Evolutionary conservation across 2,329 filamentous ascomycete species (phyloP).

Genomic region (Fusarium hainanense): DNA sequence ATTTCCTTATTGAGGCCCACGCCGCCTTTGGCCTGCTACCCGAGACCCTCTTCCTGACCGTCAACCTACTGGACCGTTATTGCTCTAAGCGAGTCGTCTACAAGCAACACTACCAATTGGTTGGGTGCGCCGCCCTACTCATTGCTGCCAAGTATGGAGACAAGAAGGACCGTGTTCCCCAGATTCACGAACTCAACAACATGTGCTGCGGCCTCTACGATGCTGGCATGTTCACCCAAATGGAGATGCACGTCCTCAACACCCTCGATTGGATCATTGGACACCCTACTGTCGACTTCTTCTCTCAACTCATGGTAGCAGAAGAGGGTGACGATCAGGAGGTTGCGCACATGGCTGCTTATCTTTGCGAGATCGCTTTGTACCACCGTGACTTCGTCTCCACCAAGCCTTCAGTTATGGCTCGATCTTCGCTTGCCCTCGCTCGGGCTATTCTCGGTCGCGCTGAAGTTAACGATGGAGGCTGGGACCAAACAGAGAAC

Average conservation of each 20-base stretch:
- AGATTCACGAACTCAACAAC: conserved; percentile 95
- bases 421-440: conserved; percentile 85
- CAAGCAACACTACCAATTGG: conserved; percentile 98
- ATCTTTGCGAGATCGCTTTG: conserved; percentile 93
- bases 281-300: conserved; percentile 95
- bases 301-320: conserved; percentile 86
- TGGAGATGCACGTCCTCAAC: conserved; percentile 99
- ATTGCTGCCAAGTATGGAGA: conserved; percentile 99
- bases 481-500: conserved; percentile 81
- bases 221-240: conserved; percentile 99
- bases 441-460: conserved; percentile 87
- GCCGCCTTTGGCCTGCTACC: conserved; percentile 93
- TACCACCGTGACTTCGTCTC: conserved; percentile 98
- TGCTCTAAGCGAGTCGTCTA: conserved; percentile 98
- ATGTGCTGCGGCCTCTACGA: conserved; percentile 99
- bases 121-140: conserved; percentile 93
- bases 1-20: conserved; percentile 98
- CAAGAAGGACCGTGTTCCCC: conserved; percentile 98
- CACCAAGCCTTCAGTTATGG: conserved; percentile 89
- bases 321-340: conserved; percentile 84
- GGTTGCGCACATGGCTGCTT: conserved; percentile 93
- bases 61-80: conserved; percentile 97
- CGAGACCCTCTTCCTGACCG: conserved; percentile 93
- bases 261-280: conserved; percentile 97
- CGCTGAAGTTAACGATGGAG: conserved; percentile 77